Evolutionary conservation across 768 basidiomycete genomes (phyloP), one percentile per base, ranked within the genome.

Genomic region (Macrolepiota albuminosa): DNA sequence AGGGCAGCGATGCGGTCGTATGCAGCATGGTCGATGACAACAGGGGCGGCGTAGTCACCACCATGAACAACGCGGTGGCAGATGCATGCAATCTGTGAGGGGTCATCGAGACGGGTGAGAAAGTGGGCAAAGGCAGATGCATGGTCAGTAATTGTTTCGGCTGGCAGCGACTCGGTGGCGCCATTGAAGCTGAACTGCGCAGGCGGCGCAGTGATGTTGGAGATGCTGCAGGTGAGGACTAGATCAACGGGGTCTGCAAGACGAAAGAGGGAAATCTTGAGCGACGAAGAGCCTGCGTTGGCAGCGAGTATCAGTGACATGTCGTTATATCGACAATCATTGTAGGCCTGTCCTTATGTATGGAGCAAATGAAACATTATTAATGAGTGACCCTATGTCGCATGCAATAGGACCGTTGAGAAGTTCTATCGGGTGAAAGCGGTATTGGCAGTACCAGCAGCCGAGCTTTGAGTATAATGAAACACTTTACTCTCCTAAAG

Each of bases 51-150:
- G 64, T 88, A 90, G 48, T 86, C 82, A 2, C 93, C 94, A 3
- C 95, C 95, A 64, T 96, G 95, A 1, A 97, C 95, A 46, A 95
- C 87, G 40, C 86, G 82, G 68, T 91, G 89, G 63, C 87, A 87
- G n/a, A 89, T 75, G 59, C 84, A 75, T 6, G 67, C 70, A 61
- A 92, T 81, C 4, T 66, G 64, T 57, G 83, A 76, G 46, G 86
- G 75, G 47, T 73, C 53, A 58, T 77, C 67, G 36, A 88, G 72
- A 58, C 72, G 71, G 24, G 78, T 67, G 21, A 91, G 72, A 69
- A 90, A 88, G 65, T 84, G 77, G 14, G 72, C 66, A 67, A 91
- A 89, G 0, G 86, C 89, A 14, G 82, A 77, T 0, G 79, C 75
- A 63, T 90, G 89, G 70, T 87, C 81, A 31, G 70, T 69, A 51